phyloP scores from a whole-genome alignment of 495 filamentous ascomycete genomes.

The Stereocaulon alpinum region DNA sequence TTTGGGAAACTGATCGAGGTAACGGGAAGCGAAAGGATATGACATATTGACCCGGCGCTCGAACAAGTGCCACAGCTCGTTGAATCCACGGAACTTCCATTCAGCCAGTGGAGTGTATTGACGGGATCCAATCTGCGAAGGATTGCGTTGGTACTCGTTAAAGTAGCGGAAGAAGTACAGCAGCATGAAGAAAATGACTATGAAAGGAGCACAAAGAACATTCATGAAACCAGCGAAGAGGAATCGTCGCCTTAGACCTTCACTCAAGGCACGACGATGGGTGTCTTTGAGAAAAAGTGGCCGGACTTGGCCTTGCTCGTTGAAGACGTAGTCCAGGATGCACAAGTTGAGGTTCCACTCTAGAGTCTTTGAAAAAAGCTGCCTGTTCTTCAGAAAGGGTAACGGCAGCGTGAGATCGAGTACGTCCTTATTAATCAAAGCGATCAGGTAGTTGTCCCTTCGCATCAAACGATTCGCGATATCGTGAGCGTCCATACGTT shows the following conservation, averaged over 20 bases:
- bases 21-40: constrained; percentile 81
- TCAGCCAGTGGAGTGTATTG: constrained; percentile 88
- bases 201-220: constrained; percentile 71
- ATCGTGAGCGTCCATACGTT: constrained; percentile 91
- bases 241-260: constrained; percentile 64
- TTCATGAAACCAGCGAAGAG: constrained; percentile 76
- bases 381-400: constrained; percentile 68
- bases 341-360: constrained; percentile 84
- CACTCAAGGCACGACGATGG: constrained; percentile 67
- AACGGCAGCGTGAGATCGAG: constrained; percentile 76
- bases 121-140: constrained; percentile 67
- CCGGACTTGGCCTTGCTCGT: constrained; percentile 71
- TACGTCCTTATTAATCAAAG: constrained; percentile 91
- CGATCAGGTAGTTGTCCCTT: constrained; percentile 92
- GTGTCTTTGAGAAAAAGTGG: constrained; percentile 74
- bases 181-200: constrained; percentile 69
- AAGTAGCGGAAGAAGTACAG: constrained; percentile 90
- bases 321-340: constrained; percentile 89
- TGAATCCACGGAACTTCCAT: constrained; percentile 99
- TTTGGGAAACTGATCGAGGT: constrained; percentile 94
- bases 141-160: constrained; percentile 90
- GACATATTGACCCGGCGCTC: constrained; percentile 86
- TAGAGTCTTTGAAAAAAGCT: constrained; percentile 69
- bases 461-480: constrained; percentile 97
- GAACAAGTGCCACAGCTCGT: constrained; percentile 88